Evolutionary conservation across 179 eudicot species (phyloP).

Genomic region (Drosera spatulata): DNA sequence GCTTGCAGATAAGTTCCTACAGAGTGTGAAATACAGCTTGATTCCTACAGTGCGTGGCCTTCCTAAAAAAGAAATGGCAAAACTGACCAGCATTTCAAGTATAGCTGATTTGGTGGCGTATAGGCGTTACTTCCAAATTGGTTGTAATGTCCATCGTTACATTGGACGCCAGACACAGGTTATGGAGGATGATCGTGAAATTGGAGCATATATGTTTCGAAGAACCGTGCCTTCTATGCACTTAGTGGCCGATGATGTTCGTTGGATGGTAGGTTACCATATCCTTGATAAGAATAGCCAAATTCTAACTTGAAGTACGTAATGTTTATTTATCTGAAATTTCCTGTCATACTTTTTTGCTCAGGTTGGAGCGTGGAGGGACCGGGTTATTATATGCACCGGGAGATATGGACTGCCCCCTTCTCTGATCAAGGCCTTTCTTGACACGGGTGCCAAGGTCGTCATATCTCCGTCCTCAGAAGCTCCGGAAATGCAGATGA

Average conservation of each 20-base stretch:
- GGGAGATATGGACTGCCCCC: conserved; percentile 60
- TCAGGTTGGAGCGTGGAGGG: conserved; percentile 97
- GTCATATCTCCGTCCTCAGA: conserved; percentile 74
- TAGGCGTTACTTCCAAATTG: conserved; percentile 89
- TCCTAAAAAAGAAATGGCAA: conserved; percentile 56
- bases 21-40: conserved; percentile 82
- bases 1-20: conserved; percentile 89
- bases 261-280: conserved; percentile 64
- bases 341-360: background rate
- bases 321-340: too few relatives aligned
- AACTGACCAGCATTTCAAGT: conserved; percentile 53
- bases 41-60: conserved; percentile 58
- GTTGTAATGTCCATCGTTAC: conserved; percentile 82
- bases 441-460: conserved; percentile 94
- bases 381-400: conserved; percentile 72
- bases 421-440: conserved; percentile 62
- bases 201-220: conserved; percentile 96
- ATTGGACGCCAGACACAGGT: conserved; percentile 98
- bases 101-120: conserved; percentile 78
- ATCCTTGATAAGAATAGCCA: background rate
- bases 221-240: conserved; percentile 95
- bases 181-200: conserved; percentile 99
- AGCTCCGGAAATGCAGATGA: conserved; percentile 66
- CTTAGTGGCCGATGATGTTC: conserved; percentile 81
- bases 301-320: too few relatives aligned